Evolutionary conservation across 768 basidiomycete genomes (phyloP).

Genomic region (Phanerodontia chrysosporium): DNA sequence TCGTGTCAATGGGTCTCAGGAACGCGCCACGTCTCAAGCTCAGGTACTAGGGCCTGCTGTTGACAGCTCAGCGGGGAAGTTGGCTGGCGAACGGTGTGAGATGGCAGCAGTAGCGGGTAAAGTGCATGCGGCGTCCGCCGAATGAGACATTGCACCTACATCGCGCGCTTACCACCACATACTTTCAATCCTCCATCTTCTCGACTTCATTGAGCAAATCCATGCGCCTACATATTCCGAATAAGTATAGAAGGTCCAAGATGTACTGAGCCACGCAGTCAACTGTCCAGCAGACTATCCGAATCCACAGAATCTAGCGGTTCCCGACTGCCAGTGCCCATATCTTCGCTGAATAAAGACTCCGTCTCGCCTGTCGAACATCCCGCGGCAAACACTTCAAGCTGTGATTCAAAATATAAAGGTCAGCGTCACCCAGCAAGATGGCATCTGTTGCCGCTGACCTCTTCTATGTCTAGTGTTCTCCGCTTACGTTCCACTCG

Average conservation of each 20-base stretch:
- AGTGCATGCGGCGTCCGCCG: background rate
- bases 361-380: background rate
- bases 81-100: background rate
- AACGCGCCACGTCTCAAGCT: background rate
- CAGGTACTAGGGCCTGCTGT: background rate
- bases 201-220: too few species aligned
- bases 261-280: background rate
- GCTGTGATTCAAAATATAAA: background rate
- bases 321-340: background rate
- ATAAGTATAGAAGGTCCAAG: background rate
- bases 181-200: background rate
- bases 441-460: background rate
- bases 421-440: background rate
- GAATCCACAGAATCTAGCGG: slow-evolving; percentile 1
- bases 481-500: background rate
- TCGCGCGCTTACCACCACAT: background rate
- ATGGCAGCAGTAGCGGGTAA: background rate
- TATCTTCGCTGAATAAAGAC: background rate
- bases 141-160: background rate
- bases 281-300: background rate
- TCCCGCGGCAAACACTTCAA: background rate
- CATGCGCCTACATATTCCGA: background rate
- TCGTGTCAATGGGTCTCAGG: background rate
- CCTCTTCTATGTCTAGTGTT: background rate
- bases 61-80: background rate